Percentiles rank a stretch among this genome's conserved stretches.
phyloP scores from a whole-genome alignment of 2,329 filamentous ascomycete genomes.

The Fusarium marasasianum region DNA sequence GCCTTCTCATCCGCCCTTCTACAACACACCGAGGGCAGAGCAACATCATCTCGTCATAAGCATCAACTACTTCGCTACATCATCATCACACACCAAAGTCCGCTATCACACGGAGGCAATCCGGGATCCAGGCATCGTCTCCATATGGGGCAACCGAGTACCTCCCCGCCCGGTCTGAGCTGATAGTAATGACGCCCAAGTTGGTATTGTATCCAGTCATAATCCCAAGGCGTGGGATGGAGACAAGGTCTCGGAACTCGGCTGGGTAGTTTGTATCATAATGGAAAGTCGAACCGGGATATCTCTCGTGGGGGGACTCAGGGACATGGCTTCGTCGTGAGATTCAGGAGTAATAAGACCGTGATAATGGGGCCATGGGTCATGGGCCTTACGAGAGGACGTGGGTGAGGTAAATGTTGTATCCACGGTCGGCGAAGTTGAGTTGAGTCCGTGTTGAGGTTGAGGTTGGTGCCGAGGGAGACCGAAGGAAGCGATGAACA shows the following conservation, averaged over 20 bases:
- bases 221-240: constrained; percentile 23
- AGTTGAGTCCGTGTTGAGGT: not conserved
- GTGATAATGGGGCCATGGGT: constrained; percentile 29
- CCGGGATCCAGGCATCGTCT: constrained; percentile 2
- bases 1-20: constrained; percentile 5
- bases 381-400: constrained; percentile 9
- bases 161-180: not conserved
- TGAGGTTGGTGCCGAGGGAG: not conserved
- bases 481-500: not conserved
- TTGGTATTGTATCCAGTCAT: not conserved
- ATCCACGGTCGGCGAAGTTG: not conserved
- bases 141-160: not conserved
- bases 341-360: constrained; percentile 13
- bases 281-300: constrained; percentile 14
- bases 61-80: constrained; percentile 19
- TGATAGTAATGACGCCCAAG: constrained; percentile 9
- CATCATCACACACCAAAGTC: constrained; percentile 20
- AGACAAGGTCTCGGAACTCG: constrained; percentile 2
- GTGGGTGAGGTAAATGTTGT: constrained; percentile 30
- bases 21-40: not conserved
- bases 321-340: constrained; percentile 15
- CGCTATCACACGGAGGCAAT: constrained; percentile 9
- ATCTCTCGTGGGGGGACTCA: constrained; percentile 24
- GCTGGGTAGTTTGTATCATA: constrained; percentile 5
- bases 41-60: constrained; percentile 5